phyloP scores from a whole-genome alignment of 2,329 filamentous ascomycete genomes.

The Colletotrichum zoysiae region DNA sequence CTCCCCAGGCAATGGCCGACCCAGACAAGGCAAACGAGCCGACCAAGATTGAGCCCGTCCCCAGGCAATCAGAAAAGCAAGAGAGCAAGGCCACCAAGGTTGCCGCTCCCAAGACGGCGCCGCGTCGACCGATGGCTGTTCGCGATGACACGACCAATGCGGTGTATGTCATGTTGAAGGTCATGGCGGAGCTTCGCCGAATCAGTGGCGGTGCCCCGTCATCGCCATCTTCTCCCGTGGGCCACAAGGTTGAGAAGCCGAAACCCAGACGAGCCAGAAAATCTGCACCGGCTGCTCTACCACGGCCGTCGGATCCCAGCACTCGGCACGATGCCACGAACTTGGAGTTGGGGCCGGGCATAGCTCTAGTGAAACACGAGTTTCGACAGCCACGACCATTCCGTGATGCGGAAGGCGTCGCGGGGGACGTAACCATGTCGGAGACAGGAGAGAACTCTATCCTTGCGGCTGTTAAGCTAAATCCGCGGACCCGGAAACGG shows the following conservation, averaged over 20 bases:
- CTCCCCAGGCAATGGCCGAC: neutral
- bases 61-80: neutral
- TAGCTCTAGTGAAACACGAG: neutral
- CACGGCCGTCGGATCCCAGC: neutral
- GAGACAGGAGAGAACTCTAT: conserved; percentile 55
- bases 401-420: neutral
- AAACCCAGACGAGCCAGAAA: conserved; percentile 54
- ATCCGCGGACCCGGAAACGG: conserved; percentile 60
- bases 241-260: conserved; percentile 4
- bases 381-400: neutral
- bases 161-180: conserved; percentile 59
- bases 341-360: no score
- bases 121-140: conserved; percentile 55
- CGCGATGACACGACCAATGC: conserved; percentile 61
- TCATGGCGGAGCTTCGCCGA: conserved; percentile 54
- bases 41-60: neutral
- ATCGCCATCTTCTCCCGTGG: neutral
- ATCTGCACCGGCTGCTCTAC: conserved; percentile 54
- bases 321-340: neutral
- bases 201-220: conserved; percentile 47
- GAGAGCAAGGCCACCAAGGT: neutral
- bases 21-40: neutral
- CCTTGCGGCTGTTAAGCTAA: conserved; percentile 63
- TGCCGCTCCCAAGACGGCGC: conserved; percentile 43
- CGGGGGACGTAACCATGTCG: conserved; percentile 21